A percentile compares a stretch with the other conserved stretches of the same genome.
Conservation (phyloP, 2,329 filamentous ascomycete genomes). For the Botrytis fragariae region DNA sequence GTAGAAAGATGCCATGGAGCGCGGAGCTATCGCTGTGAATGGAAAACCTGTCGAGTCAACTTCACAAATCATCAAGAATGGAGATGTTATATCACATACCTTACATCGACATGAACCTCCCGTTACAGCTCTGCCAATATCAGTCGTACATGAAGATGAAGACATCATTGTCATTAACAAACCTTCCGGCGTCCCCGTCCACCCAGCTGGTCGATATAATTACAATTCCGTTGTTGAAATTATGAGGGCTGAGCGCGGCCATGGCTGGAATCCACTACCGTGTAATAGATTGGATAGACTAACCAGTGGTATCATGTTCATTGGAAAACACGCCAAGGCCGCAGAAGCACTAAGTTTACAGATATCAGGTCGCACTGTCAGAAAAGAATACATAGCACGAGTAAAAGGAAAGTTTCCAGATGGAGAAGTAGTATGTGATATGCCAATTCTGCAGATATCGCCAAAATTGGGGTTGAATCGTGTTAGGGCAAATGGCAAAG, state of each 20-base stretch:
- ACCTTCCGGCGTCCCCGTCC: constrained; percentile 89
- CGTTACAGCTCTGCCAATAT: constrained; percentile 75
- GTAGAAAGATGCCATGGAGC: constrained; percentile 71
- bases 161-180: constrained; percentile 97
- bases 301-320: constrained; percentile 97
- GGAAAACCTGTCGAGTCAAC: constrained; percentile 64
- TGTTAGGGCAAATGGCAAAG: constrained; percentile 89
- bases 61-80: constrained; percentile 75
- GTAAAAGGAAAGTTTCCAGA: constrained; percentile 91
- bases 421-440: constrained; percentile 85
- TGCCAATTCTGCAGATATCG: constrained; percentile 90
- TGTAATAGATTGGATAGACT: constrained; percentile 93
- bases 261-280: constrained; percentile 57
- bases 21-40: constrained; percentile 77
- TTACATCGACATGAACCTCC: constrained; percentile 95
- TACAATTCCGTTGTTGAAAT: constrained; percentile 95
- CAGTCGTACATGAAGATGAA: constrained; percentile 85
- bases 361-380: constrained; percentile 76
- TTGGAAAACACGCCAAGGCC: constrained; percentile 79
- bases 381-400: constrained; percentile 92
- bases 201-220: constrained; percentile 92
- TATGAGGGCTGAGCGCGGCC: constrained; percentile 71
- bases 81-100: constrained; percentile 88
- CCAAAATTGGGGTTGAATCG: constrained; percentile 93
- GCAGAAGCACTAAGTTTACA: constrained; percentile 75